Conservation (phyloP, 148 eudicot genomes). For the Pouteria glomerata region DNA sequence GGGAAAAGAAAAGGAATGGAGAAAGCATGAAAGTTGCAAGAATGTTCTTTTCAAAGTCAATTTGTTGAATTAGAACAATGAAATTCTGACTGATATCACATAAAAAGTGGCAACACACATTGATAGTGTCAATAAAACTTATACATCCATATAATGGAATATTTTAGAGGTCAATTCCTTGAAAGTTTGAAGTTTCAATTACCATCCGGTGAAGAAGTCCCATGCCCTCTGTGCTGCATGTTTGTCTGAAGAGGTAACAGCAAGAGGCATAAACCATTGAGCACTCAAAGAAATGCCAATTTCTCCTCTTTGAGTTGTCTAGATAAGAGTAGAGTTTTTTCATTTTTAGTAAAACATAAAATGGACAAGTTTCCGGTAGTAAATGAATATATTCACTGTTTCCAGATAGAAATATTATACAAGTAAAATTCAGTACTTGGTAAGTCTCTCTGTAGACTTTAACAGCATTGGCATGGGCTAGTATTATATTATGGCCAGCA, state of each 20-base stretch:
- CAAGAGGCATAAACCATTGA: neutral
- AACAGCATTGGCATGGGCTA: neutral
- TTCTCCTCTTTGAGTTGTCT: neutral
- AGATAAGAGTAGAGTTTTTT: neutral
- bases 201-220: slow-evolving; percentile 4
- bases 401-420: neutral
- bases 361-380: too few relatives aligned
- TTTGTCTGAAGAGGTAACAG: neutral
- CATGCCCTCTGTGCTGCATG: slow-evolving; percentile 5
- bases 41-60: neutral
- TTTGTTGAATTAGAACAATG: neutral
- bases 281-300: slow-evolving; percentile 2
- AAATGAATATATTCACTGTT: too few relatives aligned
- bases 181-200: neutral
- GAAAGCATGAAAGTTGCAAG: too few relatives aligned
- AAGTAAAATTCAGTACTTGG: neutral
- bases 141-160: neutral
- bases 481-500: neutral
- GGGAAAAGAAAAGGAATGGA: neutral
- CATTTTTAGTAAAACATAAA: too few relatives aligned
- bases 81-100: neutral
- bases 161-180: neutral
- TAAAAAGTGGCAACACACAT: neutral
- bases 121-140: neutral
- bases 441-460: neutral